Evolutionary conservation across 2,329 filamentous ascomycete genomes (phyloP).

Genomic region (Xylaria sp.): DNA sequence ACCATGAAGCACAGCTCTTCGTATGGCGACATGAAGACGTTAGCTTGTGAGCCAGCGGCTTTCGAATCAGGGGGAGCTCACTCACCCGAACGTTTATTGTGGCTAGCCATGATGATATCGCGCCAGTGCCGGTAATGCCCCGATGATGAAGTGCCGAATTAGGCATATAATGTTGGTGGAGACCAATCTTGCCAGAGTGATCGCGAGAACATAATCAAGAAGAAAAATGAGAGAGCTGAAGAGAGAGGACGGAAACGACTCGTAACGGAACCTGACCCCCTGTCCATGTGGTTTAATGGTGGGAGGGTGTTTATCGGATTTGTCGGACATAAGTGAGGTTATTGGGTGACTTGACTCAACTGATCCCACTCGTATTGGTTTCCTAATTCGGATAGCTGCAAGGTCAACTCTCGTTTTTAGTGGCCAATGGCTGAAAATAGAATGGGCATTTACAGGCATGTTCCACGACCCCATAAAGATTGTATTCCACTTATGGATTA

Average conservation of each 20-base stretch:
- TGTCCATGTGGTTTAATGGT: too few relatives aligned
- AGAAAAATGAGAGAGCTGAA: too few relatives aligned
- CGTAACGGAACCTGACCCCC: neutral
- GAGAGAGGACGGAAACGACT: neutral
- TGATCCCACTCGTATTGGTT: neutral
- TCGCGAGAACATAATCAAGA: too few relatives aligned
- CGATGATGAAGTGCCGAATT: neutral
- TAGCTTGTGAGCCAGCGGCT: neutral
- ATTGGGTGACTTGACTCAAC: neutral
- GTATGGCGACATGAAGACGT: neutral
- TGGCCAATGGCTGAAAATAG: neutral
- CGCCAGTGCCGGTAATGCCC: too few relatives aligned
- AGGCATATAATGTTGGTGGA: slow-evolving; percentile 19
- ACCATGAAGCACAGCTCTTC: slow-evolving; percentile 48
- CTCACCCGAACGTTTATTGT: slow-evolving; percentile 5
- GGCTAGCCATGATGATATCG: slow-evolving; percentile 1
- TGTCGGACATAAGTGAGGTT: neutral
- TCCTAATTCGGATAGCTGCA: slow-evolving; percentile 1
- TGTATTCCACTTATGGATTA: slow-evolving; percentile 12
- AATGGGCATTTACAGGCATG: neutral
- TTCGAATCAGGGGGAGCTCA: neutral
- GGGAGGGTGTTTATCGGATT: neutral
- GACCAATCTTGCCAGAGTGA: neutral
- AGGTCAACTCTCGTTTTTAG: neutral
- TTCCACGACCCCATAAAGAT: neutral